Conservation (phyloP, 202 grass and related monocot species). For the Schoenoplectus tabernaemontani region DNA sequence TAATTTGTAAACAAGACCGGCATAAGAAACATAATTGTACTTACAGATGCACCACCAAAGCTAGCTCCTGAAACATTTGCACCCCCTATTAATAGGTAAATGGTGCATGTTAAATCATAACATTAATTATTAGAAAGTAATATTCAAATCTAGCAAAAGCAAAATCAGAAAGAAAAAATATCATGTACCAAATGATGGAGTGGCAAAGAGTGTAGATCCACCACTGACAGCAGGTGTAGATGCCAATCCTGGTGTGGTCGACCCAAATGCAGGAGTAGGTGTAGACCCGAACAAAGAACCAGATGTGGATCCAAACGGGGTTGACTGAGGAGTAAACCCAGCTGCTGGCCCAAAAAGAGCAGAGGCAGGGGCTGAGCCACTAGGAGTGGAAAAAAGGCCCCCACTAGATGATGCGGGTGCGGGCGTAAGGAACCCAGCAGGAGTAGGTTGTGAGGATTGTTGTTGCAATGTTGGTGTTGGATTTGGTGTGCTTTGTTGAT, state of each 20-base stretch:
- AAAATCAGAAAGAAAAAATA: background rate
- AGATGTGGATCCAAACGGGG: slow-evolving; percentile 72
- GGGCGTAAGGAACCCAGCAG: background rate
- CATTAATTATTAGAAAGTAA: background rate
- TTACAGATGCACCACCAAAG: slow-evolving; percentile 80
- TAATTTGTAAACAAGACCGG: background rate
- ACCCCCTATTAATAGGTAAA: slow-evolving; percentile 34
- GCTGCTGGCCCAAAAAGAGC: slow-evolving; percentile 52
- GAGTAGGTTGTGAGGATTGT: slow-evolving; percentile 32
- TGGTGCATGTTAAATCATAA: slow-evolving; percentile 4
- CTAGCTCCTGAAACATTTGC: slow-evolving; percentile 80
- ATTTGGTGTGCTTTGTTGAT: slow-evolving; percentile 35
- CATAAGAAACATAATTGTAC: slow-evolving; percentile 20
- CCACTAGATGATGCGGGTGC: background rate
- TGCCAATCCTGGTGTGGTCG: slow-evolving; percentile 25
- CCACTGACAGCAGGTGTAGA: slow-evolving; percentile 38
- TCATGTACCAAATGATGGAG: slow-evolving; percentile 52
- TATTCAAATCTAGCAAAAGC: background rate
- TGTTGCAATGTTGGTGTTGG: slow-evolving; percentile 48
- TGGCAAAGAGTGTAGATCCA: slow-evolving; percentile 50
- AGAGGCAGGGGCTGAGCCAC: slow-evolving; percentile 38
- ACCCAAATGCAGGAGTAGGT: slow-evolving; percentile 50
- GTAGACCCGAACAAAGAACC: slow-evolving; percentile 44
- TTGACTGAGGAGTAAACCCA: slow-evolving; percentile 48
- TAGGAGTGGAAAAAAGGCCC: slow-evolving; percentile 30